Evolutionary conservation across 805 yeast genomes (phyloP).

Genomic region (Ogataea paradorogensis): DNA sequence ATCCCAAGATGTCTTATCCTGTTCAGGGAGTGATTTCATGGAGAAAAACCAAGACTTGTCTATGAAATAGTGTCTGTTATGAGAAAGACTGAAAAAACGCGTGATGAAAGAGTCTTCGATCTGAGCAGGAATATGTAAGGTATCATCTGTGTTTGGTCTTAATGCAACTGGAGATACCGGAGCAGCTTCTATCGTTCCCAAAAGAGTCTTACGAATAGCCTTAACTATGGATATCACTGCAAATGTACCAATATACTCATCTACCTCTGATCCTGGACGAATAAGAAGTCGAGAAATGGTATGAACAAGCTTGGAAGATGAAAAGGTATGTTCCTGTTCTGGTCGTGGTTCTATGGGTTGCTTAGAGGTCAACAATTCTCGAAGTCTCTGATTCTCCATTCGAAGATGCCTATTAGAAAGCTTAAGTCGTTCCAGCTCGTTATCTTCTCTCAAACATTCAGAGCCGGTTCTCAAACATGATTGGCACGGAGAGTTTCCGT

Average conservation of each 20-base stretch:
- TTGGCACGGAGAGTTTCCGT: conserved; percentile 18
- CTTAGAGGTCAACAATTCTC: conserved; percentile 2
- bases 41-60: conserved; percentile 13
- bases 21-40: conserved; percentile 4
- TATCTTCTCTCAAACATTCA: conserved; percentile 7
- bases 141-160: conserved; percentile 13
- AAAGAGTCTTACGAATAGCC: conserved; percentile 18
- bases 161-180: conserved; percentile 13
- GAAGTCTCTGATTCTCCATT: neutral
- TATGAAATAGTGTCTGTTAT: conserved; percentile 20
- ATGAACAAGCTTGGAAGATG: neutral
- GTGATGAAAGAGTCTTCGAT: conserved; percentile 15
- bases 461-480: conserved; percentile 11
- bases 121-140: conserved; percentile 12
- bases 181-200: conserved; percentile 11
- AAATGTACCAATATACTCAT: conserved; percentile 25
- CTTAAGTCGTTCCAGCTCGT: neutral
- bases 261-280: conserved; percentile 14
- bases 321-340: neutral
- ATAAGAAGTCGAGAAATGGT: conserved; percentile 17
- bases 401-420: neutral
- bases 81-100: conserved; percentile 19
- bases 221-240: conserved; percentile 25
- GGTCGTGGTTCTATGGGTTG: neutral
- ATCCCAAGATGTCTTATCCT: conserved; percentile 18